phyloP scores from a whole-genome alignment of 2,329 filamentous ascomycete genomes.

The Arthrinium phaeospermum region DNA sequence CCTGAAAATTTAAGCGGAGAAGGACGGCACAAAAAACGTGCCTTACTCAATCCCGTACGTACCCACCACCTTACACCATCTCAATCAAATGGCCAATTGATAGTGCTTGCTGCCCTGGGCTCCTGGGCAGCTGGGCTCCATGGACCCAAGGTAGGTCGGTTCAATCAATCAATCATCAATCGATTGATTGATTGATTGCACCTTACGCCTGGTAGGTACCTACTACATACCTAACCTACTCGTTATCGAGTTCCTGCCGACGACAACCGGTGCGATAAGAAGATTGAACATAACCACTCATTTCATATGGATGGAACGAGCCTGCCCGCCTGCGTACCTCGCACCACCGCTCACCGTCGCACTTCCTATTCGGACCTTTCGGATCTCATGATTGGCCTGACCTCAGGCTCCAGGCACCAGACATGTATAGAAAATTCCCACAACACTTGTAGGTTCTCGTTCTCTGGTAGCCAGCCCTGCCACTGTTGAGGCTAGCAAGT shows the following conservation, averaged over 20 bases:
- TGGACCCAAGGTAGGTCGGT: neutral
- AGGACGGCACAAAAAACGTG: conserved; percentile 1
- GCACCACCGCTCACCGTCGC: neutral
- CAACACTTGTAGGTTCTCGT: neutral
- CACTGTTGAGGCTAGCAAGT: neutral
- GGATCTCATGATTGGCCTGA: neutral
- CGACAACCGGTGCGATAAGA: neutral
- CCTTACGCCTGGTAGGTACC: too few species aligned
- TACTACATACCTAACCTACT: too few species aligned
- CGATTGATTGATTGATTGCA: too few species aligned
- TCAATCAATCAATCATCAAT: too few species aligned
- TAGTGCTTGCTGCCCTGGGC: neutral
- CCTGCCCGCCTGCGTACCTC: neutral
- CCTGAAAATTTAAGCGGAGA: conserved; percentile 19
- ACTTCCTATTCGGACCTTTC: conserved; percentile 11
- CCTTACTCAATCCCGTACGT: too few species aligned
- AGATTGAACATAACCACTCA: neutral
- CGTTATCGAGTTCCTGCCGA: neutral
- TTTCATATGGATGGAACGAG: neutral
- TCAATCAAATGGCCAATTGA: neutral
- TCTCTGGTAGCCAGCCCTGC: neutral
- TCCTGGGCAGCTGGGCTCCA: neutral
- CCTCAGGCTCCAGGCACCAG: neutral
- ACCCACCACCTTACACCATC: too few species aligned
- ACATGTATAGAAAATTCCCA: neutral